A percentile compares a stretch with the other conserved stretches of the same genome.
These are phyloP conservation scores for Schizosaccharomyces octosporus DNA, from an alignment of 805 yeast species.

Conservation along the genomic window DNA sequence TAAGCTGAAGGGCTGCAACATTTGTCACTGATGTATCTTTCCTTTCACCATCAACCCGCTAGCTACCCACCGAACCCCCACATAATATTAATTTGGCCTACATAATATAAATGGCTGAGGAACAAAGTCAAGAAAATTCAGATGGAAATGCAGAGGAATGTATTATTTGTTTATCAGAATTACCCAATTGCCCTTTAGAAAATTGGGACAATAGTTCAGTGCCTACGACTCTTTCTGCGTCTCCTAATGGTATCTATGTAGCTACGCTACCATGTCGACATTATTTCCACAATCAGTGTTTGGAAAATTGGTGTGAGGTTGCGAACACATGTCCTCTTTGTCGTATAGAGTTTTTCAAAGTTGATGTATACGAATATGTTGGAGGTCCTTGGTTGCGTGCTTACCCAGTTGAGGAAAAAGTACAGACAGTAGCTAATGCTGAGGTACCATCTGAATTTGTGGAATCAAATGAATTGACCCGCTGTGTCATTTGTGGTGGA, in stretches of 20 bases:
- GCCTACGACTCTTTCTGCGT: not conserved
- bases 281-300: not conserved
- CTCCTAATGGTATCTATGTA: not conserved
- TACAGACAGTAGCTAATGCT: not conserved
- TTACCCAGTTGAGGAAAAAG: not conserved
- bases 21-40: too few relatives aligned
- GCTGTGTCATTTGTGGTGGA: conserved; percentile 11
- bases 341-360: not conserved
- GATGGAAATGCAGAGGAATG: not conserved
- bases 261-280: not conserved
- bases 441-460: not conserved
- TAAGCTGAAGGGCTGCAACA: too few relatives aligned
- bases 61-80: too few relatives aligned
- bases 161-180: not conserved
- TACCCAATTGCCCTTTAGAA: not conserved
- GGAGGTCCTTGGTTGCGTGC: not conserved
- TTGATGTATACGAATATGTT: not conserved
- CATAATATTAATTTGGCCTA: not conserved
- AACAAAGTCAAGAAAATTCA: not conserved
- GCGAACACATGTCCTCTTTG: not conserved
- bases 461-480: conserved; percentile 5
- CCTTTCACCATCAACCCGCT: too few relatives aligned
- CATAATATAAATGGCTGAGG: not conserved
- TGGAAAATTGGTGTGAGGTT: not conserved
- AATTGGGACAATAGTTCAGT: not conserved